Evolutionary conservation across 1,139 yeast species (phyloP), one percentile per base, ranked within the genome.

Genomic region (Hanseniaspora sp.): DNA sequence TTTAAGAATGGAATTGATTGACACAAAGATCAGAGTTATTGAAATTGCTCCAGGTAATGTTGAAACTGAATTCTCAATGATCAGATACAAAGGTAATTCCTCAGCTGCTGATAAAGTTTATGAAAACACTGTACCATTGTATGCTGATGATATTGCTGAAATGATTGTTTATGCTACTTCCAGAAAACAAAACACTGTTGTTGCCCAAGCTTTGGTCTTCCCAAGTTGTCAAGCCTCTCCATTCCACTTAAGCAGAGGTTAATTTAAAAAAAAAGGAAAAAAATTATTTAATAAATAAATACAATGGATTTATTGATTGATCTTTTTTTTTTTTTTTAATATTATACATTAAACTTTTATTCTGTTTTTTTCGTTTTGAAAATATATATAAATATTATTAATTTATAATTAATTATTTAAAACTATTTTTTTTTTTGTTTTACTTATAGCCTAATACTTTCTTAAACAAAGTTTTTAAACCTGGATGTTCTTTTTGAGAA

Each of bases 21-120:
- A 74, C 65, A 83, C 95, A 38, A 76, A 77, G 56, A 79, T 86
- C 60, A 75, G 95, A 64, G 88, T 86, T 54, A 77, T 87, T 61
- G 94, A 86, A 66, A 77, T 86, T 52, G 90, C 86, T 58, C 95
- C 96, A 11, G 95, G 95, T 63, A 81, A 83, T 48, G 95, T 86
- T 29, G 87, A 86, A 68, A 87, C 95, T 15, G 95, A 87, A 63
- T 87, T 87, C 66, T 82, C 92, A 7, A 68, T 79, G 38, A 85
- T 84, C 37, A 75, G 95, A 65, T 83, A 78, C 72, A 75, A 80
- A 59, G 95, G 95, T 56, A 94, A 86, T 65, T 64, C 71, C 49
- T 71, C 69, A 6, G 77, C 77, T 64, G 95, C 95, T 9, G 81
- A 81, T 60, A 78, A 76, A 17, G 88, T 84, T 29, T 87, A 86